Percentiles rank a stretch among this genome's conserved stretches.
Conservation (phyloP, 225 moss, liverwort and hornwort genomes). For the Straminergon stramineum region DNA sequence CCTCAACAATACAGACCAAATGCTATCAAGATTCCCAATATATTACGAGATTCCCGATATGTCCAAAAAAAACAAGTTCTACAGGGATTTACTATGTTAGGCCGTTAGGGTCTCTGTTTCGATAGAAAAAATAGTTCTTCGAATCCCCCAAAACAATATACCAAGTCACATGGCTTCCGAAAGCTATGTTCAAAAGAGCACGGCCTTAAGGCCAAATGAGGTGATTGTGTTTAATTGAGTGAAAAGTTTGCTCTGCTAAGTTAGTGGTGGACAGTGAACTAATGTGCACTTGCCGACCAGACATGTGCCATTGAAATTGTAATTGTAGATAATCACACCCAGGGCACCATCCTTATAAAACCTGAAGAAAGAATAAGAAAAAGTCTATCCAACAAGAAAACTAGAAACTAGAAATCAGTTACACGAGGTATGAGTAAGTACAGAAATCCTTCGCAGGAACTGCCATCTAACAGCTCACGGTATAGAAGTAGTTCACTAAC, state of each 20-base stretch:
- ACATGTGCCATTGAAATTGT: not conserved
- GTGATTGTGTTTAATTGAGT: not conserved
- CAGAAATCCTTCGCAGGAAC: not conserved
- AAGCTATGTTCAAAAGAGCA: not conserved
- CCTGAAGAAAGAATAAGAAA: not conserved
- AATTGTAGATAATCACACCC: not conserved
- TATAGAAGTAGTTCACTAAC: constrained; percentile 8
- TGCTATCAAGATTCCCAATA: not conserved
- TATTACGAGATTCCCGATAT: not conserved
- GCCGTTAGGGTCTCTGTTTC: not conserved
- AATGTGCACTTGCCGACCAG: not conserved
- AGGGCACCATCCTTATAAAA: not conserved
- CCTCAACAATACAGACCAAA: not conserved
- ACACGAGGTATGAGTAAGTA: not conserved
- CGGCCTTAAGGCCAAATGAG: not conserved
- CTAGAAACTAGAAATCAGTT: not conserved
- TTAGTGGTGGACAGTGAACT: not conserved
- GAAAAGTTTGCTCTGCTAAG: not conserved
- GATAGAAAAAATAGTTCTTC: not conserved
- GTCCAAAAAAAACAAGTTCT: not conserved
- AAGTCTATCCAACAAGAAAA: not conserved
- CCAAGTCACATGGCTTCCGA: not conserved
- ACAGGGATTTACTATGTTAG: not conserved
- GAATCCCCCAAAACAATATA: not conserved
- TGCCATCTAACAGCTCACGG: not conserved